Conservation (phyloP, 169 alveolate genomes). For the Neospora caninum region DNA sequence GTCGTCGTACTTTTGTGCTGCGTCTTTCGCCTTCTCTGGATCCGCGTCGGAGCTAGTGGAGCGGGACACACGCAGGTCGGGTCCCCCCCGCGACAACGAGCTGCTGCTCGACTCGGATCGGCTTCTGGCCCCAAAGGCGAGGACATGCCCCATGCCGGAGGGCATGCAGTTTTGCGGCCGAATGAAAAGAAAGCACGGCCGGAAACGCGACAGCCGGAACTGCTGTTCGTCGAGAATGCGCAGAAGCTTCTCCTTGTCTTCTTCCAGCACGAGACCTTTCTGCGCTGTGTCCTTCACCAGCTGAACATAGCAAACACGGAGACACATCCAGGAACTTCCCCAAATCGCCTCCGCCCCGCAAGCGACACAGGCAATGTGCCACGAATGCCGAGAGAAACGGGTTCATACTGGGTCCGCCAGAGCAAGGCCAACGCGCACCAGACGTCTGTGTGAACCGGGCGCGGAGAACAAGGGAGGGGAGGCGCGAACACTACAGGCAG, state of each 20-base stretch:
- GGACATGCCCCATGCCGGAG: slow-evolving; percentile 21
- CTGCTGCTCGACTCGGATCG: neutral
- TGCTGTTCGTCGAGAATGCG: slow-evolving; percentile 63
- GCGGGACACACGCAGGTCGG: neutral
- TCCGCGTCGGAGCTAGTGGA: neutral
- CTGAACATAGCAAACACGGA: neutral
- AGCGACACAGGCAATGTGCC: no score
- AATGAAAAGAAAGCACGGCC: slow-evolving; percentile 49
- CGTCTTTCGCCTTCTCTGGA: no score
- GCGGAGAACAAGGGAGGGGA: no score
- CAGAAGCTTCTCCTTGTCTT: slow-evolving; percentile 55
- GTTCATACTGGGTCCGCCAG: no score
- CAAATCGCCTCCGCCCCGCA: neutral
- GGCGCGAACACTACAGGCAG: no score
- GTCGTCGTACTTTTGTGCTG: neutral
- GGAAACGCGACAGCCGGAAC: slow-evolving; percentile 55
- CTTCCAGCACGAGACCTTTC: slow-evolving; percentile 58
- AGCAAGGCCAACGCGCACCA: no score
- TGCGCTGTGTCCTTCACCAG: slow-evolving; percentile 62
- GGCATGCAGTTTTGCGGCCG: slow-evolving; percentile 53
- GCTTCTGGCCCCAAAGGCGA: neutral
- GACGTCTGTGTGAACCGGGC: no score
- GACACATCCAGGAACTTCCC: neutral
- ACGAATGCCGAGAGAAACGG: no score
- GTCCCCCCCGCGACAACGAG: neutral